These are phyloP conservation scores for Backusella westeae DNA, from an alignment of 192 early-diverging fungal species.

Conservation along the genomic window DNA sequence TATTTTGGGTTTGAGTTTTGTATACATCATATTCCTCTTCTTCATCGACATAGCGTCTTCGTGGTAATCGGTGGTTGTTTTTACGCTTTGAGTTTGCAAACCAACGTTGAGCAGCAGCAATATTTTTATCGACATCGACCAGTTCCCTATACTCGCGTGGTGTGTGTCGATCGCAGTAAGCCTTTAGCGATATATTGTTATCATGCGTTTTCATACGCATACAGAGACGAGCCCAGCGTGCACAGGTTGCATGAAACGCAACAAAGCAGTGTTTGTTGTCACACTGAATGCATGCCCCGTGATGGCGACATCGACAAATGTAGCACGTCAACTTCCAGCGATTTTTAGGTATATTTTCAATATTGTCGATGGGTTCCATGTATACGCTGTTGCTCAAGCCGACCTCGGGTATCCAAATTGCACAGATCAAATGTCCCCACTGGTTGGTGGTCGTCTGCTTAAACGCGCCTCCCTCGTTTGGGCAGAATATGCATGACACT, in stretches of 20 bases:
- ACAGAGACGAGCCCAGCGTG: constrained; percentile 79
- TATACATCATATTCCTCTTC: constrained; percentile 8
- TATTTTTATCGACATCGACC: constrained; percentile 40
- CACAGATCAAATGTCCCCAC: constrained; percentile 96
- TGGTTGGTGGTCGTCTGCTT: constrained; percentile 91
- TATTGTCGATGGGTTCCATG: constrained; percentile 97
- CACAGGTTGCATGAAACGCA: constrained; percentile 94
- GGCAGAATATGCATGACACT: constrained; percentile 90
- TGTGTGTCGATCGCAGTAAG: constrained; percentile 90
- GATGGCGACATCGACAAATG: constrained; percentile 71
- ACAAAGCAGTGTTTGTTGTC: constrained; percentile 83
- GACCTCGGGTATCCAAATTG: constrained; percentile 97
- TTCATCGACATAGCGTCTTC: constrained; percentile 38
- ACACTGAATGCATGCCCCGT: constrained; percentile 96
- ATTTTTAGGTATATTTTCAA: constrained; percentile 85
- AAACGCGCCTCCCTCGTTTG: constrained; percentile 90
- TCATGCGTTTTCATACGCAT: constrained; percentile 76
- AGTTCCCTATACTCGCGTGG: constrained; percentile 61
- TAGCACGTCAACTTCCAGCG: constrained; percentile 89
- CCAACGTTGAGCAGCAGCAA: constrained; percentile 32
- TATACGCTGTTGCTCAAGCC: constrained; percentile 83
- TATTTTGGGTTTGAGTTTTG: constrained; percentile 2
- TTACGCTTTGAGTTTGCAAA: constrained; percentile 12
- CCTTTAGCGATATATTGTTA: constrained; percentile 53
- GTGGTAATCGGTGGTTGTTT: constrained; percentile 14